phyloP scores from a whole-genome alignment of 352 stramenopile species.

The Blastocystis hominis region DNA sequence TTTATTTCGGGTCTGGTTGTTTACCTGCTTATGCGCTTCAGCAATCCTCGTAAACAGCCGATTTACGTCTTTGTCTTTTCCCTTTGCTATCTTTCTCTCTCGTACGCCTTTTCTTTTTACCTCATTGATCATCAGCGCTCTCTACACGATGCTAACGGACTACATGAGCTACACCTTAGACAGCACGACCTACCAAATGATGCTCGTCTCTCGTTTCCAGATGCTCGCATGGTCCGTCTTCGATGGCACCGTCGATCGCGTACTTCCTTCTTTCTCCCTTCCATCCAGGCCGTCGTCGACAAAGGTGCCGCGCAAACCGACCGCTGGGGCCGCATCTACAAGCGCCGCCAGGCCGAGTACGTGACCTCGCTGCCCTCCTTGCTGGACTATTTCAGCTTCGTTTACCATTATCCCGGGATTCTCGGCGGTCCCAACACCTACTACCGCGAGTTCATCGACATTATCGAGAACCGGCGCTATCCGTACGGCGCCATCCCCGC shows the following conservation, averaged over 20 bases:
- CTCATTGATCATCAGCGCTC: not conserved
- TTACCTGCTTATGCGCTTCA: conserved; percentile 26
- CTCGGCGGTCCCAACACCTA: conserved; percentile 85
- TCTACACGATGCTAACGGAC: conserved; percentile 46
- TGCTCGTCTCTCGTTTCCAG: conserved; percentile 32
- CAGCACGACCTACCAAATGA: conserved; percentile 47
- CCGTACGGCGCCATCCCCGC: not conserved
- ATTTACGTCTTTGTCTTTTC: conserved; percentile 28
- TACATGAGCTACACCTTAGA: conserved; percentile 57
- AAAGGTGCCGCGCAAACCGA: not conserved
- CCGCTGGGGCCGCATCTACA: conserved; percentile 19
- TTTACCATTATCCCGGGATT: conserved; percentile 88
- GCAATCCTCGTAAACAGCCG: conserved; percentile 5
- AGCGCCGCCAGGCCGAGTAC: conserved; percentile 25
- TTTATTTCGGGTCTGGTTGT: not conserved
- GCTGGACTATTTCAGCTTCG: conserved; percentile 87
- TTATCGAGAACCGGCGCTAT: conserved; percentile 59
- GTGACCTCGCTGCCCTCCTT: conserved; percentile 74
- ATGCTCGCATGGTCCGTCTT: conserved; percentile 36
- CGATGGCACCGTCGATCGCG: conserved; percentile 27
- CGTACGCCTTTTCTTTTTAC: not conserved
- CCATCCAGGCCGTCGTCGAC: conserved; percentile 21
- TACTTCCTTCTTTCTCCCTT: not conserved
- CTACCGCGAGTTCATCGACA: conserved; percentile 80
- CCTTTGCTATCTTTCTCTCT: conserved; percentile 16